Evolutionary conservation across 257 asterid genomes (phyloP).

Genomic region (Paraleonurus japonicus): DNA sequence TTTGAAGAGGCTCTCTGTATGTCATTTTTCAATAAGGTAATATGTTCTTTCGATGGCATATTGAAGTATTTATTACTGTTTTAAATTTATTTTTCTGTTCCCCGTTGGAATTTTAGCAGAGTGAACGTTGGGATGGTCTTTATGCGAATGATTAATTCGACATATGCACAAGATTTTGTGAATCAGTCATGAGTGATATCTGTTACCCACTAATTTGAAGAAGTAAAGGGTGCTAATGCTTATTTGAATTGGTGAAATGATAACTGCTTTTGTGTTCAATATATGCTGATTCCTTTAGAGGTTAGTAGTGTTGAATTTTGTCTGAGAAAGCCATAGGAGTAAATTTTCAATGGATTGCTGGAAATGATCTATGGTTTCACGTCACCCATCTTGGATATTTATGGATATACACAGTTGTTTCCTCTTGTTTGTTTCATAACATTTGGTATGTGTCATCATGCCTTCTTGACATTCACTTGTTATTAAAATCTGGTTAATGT

Average conservation of each 20-base stretch:
- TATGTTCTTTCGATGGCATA: background rate
- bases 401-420: background rate
- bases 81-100: background rate
- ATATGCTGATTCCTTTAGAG: background rate
- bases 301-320: background rate
- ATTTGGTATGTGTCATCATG: background rate
- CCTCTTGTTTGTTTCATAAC: background rate
- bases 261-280: background rate
- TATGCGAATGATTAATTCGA: background rate
- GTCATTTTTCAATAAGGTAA: slow-evolving; percentile 92
- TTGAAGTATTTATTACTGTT: background rate
- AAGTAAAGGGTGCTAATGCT: slow-evolving; percentile 1
- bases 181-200: background rate
- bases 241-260: background rate
- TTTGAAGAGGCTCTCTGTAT: slow-evolving; percentile 79
- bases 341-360: background rate
- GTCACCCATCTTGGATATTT: background rate
- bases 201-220: background rate
- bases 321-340: background rate
- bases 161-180: background rate
- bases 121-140: background rate
- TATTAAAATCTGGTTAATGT: background rate
- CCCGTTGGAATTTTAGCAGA: background rate
- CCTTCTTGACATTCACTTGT: background rate
- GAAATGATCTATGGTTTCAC: background rate